Base-by-base conservation (phyloP, 768 basidiomycete genomes). In the Kwoniella europaea region DNA sequence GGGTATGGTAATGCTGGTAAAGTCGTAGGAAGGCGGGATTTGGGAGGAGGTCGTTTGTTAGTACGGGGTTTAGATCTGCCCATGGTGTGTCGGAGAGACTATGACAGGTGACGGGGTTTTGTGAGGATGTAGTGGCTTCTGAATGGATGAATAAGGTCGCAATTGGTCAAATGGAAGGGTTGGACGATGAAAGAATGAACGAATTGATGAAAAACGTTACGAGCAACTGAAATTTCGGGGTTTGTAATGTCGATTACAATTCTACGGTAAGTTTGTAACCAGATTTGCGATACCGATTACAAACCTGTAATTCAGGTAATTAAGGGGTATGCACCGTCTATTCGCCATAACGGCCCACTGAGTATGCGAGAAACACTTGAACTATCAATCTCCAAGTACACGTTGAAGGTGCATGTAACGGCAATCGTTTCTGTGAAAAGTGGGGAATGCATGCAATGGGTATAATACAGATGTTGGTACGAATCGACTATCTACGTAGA, bases 1-100 rank as follows among this genome's bases (percentile, higher is more conserved):
- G 68, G 53, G 18, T 62, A 24, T 57, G 73, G 24, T n/a, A 63
- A 20, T 12, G 67, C 13, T 13, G 69, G 18, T 18, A 56, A 54
- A 35, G 54, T 58, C 18, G 57, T 29, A 52, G 65, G 67, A 24
- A 27, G 63, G 13, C 64, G 72, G 44, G 74, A 56, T 67, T 79
- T 79, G 7, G 79, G 74, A 2, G 75, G 73, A 16, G 76, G 74
- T 27, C 74, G 67, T 55, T 80, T 80, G 65, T 76, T 76, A 12
- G 74, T 74, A 1, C 76, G 62, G 10, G 77, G 74, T 50, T 81
- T 81, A 29, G 68, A 70, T 54, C 68, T 54, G 44, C 68, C 68
- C 68, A 70, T 70, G 63, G 7, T 65, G 35, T 35, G 6, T 18
- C 3, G 22, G 29, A 3, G 13, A 1, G 57, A 16, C 29, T 27